Percentiles rank a stretch among this genome's conserved stretches.
Evolutionary conservation across 371 early-diverging fungal species (phyloP).

Genomic region (Ordospora colligata): DNA sequence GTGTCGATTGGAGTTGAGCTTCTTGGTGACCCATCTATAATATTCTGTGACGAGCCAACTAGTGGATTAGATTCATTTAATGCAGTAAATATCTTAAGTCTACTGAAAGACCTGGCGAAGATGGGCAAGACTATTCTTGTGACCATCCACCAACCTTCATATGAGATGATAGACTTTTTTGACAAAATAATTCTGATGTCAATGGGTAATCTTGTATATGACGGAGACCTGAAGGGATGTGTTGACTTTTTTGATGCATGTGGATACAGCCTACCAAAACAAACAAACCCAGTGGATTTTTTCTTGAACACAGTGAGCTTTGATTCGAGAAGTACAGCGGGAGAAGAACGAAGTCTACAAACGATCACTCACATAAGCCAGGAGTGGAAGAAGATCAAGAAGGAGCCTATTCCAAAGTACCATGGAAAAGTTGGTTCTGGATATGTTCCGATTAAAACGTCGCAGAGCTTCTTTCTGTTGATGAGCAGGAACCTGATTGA

Average conservation of each 20-base stretch:
- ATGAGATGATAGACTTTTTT: conserved; percentile 76
- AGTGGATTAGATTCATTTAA: conserved; percentile 80
- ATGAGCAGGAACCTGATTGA: conserved; percentile 60
- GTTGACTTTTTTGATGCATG: conserved; percentile 63
- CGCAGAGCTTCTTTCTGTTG: conserved; percentile 23
- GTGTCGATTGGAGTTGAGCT: conserved; percentile 58
- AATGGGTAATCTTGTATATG: conserved; percentile 59
- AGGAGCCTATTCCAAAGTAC: not conserved
- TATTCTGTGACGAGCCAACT: conserved; percentile 72
- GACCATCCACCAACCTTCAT: conserved; percentile 85
- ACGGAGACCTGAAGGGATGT: conserved; percentile 61
- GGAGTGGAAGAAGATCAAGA: conserved; percentile 31
- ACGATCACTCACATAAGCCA: conserved; percentile 55
- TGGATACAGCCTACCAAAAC: conserved; percentile 66
- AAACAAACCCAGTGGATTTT: conserved; percentile 69
- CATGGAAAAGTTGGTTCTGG: not conserved
- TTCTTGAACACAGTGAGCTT: conserved; percentile 66
- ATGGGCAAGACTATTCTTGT: conserved; percentile 76
- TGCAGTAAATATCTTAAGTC: conserved; percentile 75
- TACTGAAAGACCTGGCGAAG: conserved; percentile 67
- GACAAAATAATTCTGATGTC: conserved; percentile 74
- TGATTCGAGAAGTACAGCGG: conserved; percentile 55
- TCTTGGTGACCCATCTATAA: conserved; percentile 51
- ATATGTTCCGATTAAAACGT: not conserved
- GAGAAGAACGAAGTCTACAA: conserved; percentile 33